Conservation (phyloP, 805 yeast species). For the Zygosaccharomyces gambellarensis region DNA sequence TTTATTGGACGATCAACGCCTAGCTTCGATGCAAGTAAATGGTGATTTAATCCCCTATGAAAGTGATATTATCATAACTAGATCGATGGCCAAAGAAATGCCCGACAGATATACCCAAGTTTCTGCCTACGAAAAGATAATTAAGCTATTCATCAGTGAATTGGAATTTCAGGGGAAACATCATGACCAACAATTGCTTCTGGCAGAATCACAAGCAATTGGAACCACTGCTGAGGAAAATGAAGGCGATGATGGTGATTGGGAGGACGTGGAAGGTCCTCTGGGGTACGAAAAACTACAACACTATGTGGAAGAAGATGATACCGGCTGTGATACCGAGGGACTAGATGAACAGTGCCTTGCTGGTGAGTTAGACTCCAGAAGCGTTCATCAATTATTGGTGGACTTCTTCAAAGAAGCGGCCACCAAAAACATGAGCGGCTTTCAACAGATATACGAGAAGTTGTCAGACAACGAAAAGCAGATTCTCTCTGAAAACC, state of each 20-base stretch:
- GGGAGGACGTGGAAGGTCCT: slow-evolving; percentile 77
- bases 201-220: slow-evolving; percentile 32
- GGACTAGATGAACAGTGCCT: slow-evolving; percentile 8
- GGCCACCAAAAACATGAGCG: slow-evolving; percentile 43
- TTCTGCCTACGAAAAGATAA: slow-evolving; percentile 64
- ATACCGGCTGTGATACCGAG: not conserved
- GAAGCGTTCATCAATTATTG: slow-evolving; percentile 37
- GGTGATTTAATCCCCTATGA: slow-evolving; percentile 69
- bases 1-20: slow-evolving; percentile 49
- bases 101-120: slow-evolving; percentile 61
- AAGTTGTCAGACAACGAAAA: slow-evolving; percentile 50
- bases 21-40: slow-evolving; percentile 54
- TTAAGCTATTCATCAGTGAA: slow-evolving; percentile 67
- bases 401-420: slow-evolving; percentile 53
- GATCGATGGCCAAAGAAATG: slow-evolving; percentile 72
- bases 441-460: slow-evolving; percentile 51
- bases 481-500: slow-evolving; percentile 45
- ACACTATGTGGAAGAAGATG: slow-evolving; percentile 42
- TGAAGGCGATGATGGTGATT: slow-evolving; percentile 45
- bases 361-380: slow-evolving; percentile 14
- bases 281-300: slow-evolving; percentile 60
- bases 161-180: slow-evolving; percentile 57
- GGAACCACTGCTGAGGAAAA: slow-evolving; percentile 18
- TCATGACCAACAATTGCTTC: slow-evolving; percentile 31
- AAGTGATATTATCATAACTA: slow-evolving; percentile 65